Evolutionary conservation across 78 protist genomes (phyloP).

Genomic region (Cavenderia fasciculata): DNA sequence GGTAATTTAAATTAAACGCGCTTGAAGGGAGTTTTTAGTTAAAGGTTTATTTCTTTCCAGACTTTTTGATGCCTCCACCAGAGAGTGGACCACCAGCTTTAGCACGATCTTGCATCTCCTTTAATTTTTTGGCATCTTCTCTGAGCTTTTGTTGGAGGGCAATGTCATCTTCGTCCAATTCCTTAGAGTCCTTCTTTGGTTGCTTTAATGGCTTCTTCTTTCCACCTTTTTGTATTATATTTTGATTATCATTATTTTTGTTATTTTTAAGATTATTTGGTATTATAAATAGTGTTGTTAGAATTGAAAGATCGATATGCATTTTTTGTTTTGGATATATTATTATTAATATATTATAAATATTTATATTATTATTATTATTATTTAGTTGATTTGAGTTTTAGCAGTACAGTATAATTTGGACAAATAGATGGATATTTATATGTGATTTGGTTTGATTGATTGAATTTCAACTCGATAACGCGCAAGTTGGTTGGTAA

Average conservation of each 20-base stretch:
- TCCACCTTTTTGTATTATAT: slow-evolving; percentile 27
- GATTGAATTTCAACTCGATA: no score
- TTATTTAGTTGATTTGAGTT: no score
- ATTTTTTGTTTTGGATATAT: no score
- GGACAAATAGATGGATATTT: no score
- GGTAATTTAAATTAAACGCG: not conserved
- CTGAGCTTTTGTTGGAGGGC: slow-evolving; percentile 71
- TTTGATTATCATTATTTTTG: not conserved
- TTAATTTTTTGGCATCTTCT: slow-evolving; percentile 63
- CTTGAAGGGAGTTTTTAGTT: not conserved
- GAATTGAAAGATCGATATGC: no score
- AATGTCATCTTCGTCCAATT: slow-evolving; percentile 80
- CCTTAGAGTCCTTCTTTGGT: slow-evolving; percentile 78
- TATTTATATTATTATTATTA: not conserved
- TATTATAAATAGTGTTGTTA: no score
- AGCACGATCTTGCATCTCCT: slow-evolving; percentile 74
- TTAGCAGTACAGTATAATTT: no score
- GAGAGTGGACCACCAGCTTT: slow-evolving; percentile 72
- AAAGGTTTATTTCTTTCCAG: slow-evolving; percentile 59
- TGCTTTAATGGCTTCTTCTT: slow-evolving; percentile 77
- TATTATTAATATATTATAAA: no score
- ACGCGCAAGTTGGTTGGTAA: no score
- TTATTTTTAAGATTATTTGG: no score
- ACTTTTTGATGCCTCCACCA: slow-evolving; percentile 74
- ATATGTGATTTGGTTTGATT: no score